Percentiles rank a stretch among this genome's conserved stretches.
Evolutionary conservation across 2,329 filamentous ascomycete genomes (phyloP).

Genomic region (Diaporthe ilicicola): DNA sequence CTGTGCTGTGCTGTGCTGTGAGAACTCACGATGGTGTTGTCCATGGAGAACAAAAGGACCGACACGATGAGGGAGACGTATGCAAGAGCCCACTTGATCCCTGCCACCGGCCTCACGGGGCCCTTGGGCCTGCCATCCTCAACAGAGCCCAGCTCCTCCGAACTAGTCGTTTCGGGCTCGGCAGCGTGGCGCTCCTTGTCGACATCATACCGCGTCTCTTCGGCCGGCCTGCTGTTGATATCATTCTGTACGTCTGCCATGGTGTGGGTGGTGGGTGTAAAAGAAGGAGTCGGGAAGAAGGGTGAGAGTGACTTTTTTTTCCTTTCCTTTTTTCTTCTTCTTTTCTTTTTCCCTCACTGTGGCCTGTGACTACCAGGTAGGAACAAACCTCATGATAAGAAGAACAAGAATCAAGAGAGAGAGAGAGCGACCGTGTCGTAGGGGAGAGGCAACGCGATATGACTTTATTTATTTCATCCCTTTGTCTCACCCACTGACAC

Average conservation of each 20-base stretch:
- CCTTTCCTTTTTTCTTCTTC: too few relatives aligned
- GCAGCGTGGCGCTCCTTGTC: background rate
- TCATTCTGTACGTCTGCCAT: background rate
- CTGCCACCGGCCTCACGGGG: background rate
- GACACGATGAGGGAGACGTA: constrained; percentile 11
- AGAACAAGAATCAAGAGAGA: background rate
- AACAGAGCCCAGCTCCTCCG: background rate
- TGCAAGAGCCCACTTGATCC: constrained; percentile 16
- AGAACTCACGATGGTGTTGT: constrained; percentile 23
- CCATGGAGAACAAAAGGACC: constrained; percentile 20
- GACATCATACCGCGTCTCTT: background rate
- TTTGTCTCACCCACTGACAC: background rate
- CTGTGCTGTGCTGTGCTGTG: too few relatives aligned
- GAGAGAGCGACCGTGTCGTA: background rate
- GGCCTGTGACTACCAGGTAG: background rate
- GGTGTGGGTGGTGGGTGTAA: background rate
- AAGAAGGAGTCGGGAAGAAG: background rate
- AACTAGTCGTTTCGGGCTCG: background rate
- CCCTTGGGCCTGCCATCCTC: background rate
- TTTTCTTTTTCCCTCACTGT: too few relatives aligned
- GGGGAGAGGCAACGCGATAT: background rate
- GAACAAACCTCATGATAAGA: background rate
- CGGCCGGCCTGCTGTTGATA: background rate
- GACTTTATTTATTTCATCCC: background rate
- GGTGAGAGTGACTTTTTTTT: background rate